Base-by-base conservation (phyloP, 106 monocot genomes). In the Dendrobium nobile region DNA sequence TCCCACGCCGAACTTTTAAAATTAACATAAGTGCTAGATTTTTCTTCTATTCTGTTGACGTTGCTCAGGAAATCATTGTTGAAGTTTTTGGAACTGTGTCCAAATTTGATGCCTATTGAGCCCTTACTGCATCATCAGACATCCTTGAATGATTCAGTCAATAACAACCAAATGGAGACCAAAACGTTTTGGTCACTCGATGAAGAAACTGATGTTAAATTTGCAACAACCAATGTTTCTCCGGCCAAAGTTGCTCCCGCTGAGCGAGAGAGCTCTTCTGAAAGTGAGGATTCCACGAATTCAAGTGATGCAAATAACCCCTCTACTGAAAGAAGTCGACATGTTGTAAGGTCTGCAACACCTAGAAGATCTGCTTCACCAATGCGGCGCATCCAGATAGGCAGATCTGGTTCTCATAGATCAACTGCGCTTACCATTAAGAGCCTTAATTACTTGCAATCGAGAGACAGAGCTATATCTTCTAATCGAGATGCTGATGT, bases 361-460 rank as follows among this genome's bases (percentile, higher is more conserved):
- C 94, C 92, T 80, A 87, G 96, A 89, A 90, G 96, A 64, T 92
- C 94, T 83, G 92, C 96, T 80, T 97, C 96, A 13, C 94, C 94
- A 16, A 97, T 97, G 94, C 86, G 96, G 67, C 79, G 96, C 37
- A 81, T 97, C 43, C 96, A 97, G 85, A 92, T 97, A 55, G 94
- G 96, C 47, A 84, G 92, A 84, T 92, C 94, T 59, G 96, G 96
- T 73, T 89, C 93, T 55, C 96, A 90, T 42, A 84, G 92, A 47
- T 87, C 94, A 16, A 84, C 90, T 81, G 86, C 94, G 43, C 77
- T 97, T 40, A 67, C 96, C 4, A 94, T 97, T 79, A 94, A 92
- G 79, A 97, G 94, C 47, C 90, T 97, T 24, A 88, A 47, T 78
- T 88, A 89, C 73, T 89, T 92, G 82, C 94, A 94, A 58, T 43